phyloP scores from a whole-genome alignment of 169 alveolate genomes.

The Eimeria sp. region DNA sequence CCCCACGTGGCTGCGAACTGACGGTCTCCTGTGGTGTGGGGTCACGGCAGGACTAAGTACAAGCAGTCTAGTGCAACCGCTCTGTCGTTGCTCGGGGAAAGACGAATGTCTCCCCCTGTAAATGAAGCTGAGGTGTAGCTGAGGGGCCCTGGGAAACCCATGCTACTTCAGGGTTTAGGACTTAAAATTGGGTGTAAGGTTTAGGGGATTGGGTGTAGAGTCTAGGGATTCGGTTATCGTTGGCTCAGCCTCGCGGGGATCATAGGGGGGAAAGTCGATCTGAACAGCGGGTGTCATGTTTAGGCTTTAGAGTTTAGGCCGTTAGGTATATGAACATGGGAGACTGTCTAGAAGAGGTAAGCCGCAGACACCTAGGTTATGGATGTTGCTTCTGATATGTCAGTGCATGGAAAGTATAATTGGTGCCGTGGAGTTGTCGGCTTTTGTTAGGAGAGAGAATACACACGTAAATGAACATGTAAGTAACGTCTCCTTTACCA shows the following conservation, averaged over 20 bases:
- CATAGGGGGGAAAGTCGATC: too few relatives aligned
- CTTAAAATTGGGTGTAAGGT: not conserved
- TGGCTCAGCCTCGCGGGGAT: not conserved
- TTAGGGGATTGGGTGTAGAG: not conserved
- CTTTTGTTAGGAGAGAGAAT: too few relatives aligned
- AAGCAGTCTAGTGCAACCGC: not conserved
- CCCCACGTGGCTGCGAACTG: constrained; percentile 22
- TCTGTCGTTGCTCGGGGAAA: not conserved
- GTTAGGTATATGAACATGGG: not conserved
- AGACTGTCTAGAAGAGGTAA: too few relatives aligned
- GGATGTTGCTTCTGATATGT: not conserved
- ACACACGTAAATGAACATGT: too few relatives aligned
- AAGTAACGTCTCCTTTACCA: too few relatives aligned
- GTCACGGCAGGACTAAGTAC: not conserved
- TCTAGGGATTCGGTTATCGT: not conserved
- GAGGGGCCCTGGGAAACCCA: not conserved
- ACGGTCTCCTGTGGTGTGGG: not conserved
- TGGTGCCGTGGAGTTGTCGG: too few relatives aligned
- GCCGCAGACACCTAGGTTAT: not conserved
- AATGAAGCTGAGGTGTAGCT: not conserved
- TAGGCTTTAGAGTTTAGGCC: not conserved
- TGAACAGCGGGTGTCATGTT: not conserved
- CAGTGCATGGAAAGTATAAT: too few relatives aligned
- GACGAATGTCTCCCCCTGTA: not conserved
- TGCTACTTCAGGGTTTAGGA: not conserved